Base-by-base conservation (phyloP, 1,284 basidiomycete genomes). In the Sanguinoderma infundibulare region DNA sequence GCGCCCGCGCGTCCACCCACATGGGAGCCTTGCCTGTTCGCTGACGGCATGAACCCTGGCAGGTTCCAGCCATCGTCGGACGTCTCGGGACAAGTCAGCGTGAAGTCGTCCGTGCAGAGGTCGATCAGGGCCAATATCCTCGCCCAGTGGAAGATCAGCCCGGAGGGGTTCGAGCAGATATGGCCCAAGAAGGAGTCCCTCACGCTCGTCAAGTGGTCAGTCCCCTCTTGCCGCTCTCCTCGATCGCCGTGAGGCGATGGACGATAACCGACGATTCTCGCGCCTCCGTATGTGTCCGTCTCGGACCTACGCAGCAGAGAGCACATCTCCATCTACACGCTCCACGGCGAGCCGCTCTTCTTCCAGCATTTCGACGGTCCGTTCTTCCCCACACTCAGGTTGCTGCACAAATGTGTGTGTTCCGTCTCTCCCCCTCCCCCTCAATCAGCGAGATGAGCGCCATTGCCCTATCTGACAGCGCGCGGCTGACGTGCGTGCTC, bases 141-240 rank as follows among this genome's bases (percentile, higher is more conserved):
- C 57, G 85, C 90, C 35, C 95, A 98, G 73, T 92, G 95, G 85
- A 94, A 91, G 61, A 85, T 94, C 64, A 87, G 87, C 66, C 84
- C 84, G 51, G 92, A 92, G 65, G 87, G 87, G 2, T 80, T 99
- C 24, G 98, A 99, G 74, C 85, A 87, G 69, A 87, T 99, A 60
- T 98, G 98, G 98, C 95, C 96, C 14, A 99, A 99, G 90, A 99
- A 99, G 83, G 96, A 98, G 79, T 83, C 90, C 1, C 81, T 98
- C 50, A 91, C 93, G 8, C 89, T 93, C 69, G 93, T 96, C 63
- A 99, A 98, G 83, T 98, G 96, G 96, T 98, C 71, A 73, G 92
- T 85, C 46, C 52, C 28, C 52, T 30, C 38, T 47, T 34, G 24
- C 55, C 47, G 50, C 59, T 67, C 24, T 51, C 49, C 55, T 34